Evolutionary conservation across 768 basidiomycete genomes (phyloP).

Genomic region (Lepiota brunneoincarnata): DNA sequence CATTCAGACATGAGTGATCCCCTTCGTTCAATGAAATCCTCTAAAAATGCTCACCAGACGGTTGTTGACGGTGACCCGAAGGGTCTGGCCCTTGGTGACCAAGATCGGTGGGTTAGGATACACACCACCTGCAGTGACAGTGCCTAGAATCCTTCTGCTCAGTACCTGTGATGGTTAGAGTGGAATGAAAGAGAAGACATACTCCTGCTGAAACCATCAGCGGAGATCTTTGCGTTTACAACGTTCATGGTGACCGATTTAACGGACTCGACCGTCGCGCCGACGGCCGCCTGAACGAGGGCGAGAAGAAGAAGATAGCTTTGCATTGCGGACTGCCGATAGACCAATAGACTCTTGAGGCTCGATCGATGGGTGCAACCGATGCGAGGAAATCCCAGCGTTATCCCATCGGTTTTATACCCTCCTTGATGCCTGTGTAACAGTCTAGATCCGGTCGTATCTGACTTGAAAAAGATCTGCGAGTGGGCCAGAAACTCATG

Average conservation of each 20-base stretch:
- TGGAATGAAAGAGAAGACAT: neutral
- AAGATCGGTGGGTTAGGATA: conserved; percentile 30
- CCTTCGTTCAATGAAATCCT: conserved; percentile 31
- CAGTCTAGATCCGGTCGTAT: neutral
- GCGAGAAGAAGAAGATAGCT: conserved; percentile 8
- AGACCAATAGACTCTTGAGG: neutral
- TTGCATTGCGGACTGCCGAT: conserved; percentile 1
- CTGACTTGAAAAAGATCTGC: neutral
- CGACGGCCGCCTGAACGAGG: conserved; percentile 20
- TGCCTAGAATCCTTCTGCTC: conserved; percentile 12
- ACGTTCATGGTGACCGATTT: conserved; percentile 29
- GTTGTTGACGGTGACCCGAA: neutral
- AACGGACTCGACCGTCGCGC: conserved; percentile 15
- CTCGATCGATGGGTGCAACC: conserved; percentile 6
- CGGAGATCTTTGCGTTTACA: conserved; percentile 35
- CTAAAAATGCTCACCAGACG: conserved; percentile 28
- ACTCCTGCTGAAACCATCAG: conserved; percentile 36
- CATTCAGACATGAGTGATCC: conserved; percentile 43
- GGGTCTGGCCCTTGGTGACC: conserved; percentile 23
- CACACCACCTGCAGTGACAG: conserved; percentile 23
- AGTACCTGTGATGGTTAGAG: neutral
- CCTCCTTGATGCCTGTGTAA: neutral
- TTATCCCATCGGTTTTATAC: neutral
- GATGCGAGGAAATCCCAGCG: neutral
- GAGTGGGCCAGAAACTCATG: too few relatives aligned